These are phyloP conservation scores for Fusarium duplospermum DNA, from an alignment of 2,329 filamentous ascomycete species.

Conservation along the genomic window DNA sequence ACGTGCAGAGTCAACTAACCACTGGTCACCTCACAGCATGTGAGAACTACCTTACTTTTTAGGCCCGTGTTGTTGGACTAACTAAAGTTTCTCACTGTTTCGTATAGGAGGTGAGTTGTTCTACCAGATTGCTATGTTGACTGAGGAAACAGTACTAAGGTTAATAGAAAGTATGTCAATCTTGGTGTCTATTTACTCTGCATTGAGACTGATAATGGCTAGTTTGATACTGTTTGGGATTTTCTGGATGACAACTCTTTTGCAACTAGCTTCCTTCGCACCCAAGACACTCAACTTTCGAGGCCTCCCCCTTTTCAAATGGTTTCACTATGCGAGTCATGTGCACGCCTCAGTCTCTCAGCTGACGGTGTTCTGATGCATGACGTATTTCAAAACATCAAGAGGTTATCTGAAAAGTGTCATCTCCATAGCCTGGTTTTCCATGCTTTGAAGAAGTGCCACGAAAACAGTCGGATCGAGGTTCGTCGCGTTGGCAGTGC, in stretches of 20 bases:
- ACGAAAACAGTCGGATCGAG: background rate
- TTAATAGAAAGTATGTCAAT: background rate
- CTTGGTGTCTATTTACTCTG: background rate
- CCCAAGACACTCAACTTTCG: background rate
- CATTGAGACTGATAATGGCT: background rate
- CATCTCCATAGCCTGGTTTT: conserved; percentile 4
- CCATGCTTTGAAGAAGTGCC: too few relatives aligned
- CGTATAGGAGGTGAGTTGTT: background rate
- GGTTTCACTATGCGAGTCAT: background rate
- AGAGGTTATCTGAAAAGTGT: background rate
- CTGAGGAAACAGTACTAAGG: background rate
- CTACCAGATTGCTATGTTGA: background rate
- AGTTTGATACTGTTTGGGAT: conserved; percentile 24
- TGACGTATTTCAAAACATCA: background rate
- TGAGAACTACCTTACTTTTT: background rate
- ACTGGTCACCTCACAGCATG: background rate
- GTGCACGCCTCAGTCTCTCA: background rate
- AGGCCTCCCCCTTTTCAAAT: background rate
- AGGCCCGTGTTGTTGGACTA: background rate
- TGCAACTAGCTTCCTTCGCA: background rate
- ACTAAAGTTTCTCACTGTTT: background rate
- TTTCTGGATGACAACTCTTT: conserved; percentile 11
- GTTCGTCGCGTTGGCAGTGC: background rate
- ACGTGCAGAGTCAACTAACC: background rate
- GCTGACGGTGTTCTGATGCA: background rate